Conservation (phyloP, 2,329 filamentous ascomycete species). For the Corniculantispora saksenae region DNA sequence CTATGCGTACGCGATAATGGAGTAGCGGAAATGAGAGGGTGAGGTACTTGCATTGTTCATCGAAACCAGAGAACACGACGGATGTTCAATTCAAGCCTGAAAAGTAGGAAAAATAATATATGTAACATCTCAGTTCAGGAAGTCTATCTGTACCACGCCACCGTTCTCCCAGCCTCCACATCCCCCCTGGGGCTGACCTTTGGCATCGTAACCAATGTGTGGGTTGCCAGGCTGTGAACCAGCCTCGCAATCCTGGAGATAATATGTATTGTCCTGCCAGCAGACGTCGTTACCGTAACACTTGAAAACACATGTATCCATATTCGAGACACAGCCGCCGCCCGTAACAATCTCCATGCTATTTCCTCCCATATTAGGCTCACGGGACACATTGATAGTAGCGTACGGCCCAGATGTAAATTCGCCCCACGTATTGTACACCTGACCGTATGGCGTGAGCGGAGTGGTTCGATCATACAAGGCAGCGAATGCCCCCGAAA, state of each 20-base stretch:
- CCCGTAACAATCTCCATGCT: constrained; percentile 34
- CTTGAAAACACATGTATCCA: constrained; percentile 43
- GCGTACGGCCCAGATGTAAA: not conserved
- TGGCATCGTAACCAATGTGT: constrained; percentile 25
- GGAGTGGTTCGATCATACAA: not conserved
- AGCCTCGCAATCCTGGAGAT: constrained; percentile 36
- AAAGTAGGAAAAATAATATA: no score
- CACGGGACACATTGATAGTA: constrained; percentile 28
- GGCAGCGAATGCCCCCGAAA: not conserved
- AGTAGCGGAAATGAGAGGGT: no score
- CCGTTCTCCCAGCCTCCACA: constrained; percentile 32
- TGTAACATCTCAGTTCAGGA: no score
- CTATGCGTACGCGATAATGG: no score
- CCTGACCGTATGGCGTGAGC: not conserved
- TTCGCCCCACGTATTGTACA: not conserved
- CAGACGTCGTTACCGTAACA: constrained; percentile 39
- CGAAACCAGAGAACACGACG: no score
- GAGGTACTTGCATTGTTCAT: no score
- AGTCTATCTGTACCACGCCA: constrained; percentile 20
- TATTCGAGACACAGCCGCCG: constrained; percentile 41
- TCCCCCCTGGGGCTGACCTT: constrained; percentile 28
- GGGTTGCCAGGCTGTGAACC: constrained; percentile 28
- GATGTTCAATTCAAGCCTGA: no score
- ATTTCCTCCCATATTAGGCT: constrained; percentile 46
- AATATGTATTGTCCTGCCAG: constrained; percentile 35